phyloP scores from a whole-genome alignment of 306 rosid species.

The Vigna trinervia region DNA sequence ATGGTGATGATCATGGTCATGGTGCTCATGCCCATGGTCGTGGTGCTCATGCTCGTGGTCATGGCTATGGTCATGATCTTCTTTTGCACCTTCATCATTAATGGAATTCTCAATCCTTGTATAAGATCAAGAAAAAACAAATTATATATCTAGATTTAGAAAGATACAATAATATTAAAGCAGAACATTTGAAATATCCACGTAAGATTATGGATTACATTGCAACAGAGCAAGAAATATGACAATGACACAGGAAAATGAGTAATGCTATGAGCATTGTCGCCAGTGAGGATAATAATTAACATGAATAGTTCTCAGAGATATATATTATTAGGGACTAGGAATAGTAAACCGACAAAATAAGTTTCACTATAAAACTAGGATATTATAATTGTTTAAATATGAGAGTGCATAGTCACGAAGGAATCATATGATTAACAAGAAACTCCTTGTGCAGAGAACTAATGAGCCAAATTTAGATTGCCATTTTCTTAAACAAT shows the following conservation, averaged over 20 bases:
- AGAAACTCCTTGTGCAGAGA: constrained; percentile 8
- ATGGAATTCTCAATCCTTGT: constrained; percentile 87
- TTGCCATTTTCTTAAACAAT: constrained; percentile 19
- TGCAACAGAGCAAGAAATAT: constrained; percentile 29
- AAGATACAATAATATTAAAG: constrained; percentile 12
- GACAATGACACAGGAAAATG: constrained; percentile 22
- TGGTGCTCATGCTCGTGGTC: constrained; percentile 55
- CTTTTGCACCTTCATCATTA: constrained; percentile 62
- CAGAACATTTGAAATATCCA: constrained; percentile 23
- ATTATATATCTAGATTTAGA: constrained; percentile 33
- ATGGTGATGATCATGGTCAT: constrained; percentile 60
- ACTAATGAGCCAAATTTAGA: constrained; percentile 16
- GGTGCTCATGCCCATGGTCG: constrained; percentile 51
- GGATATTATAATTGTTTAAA: neutral
- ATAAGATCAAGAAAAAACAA: constrained; percentile 44
- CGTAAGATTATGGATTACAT: constrained; percentile 13
- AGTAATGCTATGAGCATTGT: constrained; percentile 10
- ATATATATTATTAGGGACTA: neutral
- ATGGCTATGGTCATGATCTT: constrained; percentile 60
- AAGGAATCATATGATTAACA: neutral
- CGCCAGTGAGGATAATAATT: neutral
- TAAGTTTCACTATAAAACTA: constrained; percentile 5
- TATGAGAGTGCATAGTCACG: neutral
- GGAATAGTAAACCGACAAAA: constrained; percentile 26
- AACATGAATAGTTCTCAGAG: neutral